Evolutionary conservation across 306 rosid species (phyloP), one percentile per base, ranked within the genome.

Genomic region (Arachis stenosperma): DNA sequence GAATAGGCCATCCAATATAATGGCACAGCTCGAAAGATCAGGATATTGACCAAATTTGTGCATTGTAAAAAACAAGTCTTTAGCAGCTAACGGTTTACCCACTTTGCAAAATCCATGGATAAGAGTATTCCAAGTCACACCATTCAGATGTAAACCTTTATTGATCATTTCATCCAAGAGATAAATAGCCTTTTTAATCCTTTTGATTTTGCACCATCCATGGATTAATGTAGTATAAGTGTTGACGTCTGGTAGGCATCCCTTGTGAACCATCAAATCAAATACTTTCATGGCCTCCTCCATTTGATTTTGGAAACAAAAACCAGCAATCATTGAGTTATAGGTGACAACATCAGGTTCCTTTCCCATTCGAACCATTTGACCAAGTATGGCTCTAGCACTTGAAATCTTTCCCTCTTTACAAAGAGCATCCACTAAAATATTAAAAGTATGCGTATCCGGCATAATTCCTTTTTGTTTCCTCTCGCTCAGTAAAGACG

Each of bases 51-150:
- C 75, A 58, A 13, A 33, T 51, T 71, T 58, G 56, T 71, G 14
- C 75, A 71, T 71, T 44, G 43, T 58, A n/a, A 44, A 29, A 58
- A 71, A 37, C 67, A 58, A 46, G 44, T 71, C 57, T 44, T 58
- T 71, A 3, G 67, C 75, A 30, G 48, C 61, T 52, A 52, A 10
- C 1, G 61, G 37, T 68, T 52, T 68, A 2, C 61, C 48, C 1
- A 9, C 61, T 33, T 36, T 33, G 36, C 72, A 67, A n/a, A 51
- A 51, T 36, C 73, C 73, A 8, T 3, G 37, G 2, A 51, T 75
- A 61, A 81, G 79, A 14, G 44, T 54, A 56, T n/a, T 81, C 72
- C 70, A 77, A 33, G 83, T 79, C 7, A 79, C 53, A 47, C 67
- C 61, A 74, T 79, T 71, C 17, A 71, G 83, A 33, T 11, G 5